Evolutionary conservation across 495 filamentous ascomycete species (phyloP), one percentile per base, ranked within the genome.

Genomic region (Hypoxylon perforatum): DNA sequence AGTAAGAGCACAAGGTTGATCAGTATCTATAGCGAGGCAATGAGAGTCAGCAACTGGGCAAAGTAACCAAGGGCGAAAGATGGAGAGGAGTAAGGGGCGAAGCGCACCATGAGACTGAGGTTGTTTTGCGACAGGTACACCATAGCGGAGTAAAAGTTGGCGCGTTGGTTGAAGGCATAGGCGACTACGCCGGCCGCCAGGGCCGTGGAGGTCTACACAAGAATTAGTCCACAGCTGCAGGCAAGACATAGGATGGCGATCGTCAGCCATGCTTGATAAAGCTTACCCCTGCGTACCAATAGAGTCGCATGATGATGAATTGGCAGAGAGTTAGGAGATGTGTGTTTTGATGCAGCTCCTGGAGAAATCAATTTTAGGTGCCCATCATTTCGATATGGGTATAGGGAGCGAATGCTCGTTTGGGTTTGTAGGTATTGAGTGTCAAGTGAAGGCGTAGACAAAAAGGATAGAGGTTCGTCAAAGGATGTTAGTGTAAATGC

Each of bases 141-240:
- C 76, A 92, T 93, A 52, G 94, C 93, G 14, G 94, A 91, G 77
- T 99, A 99, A 86, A 98, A 98, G 74, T 99, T 99, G 54, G 95
- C 86, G 65, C 95, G 87, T 77, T 98, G 91, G 73, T 95, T 92
- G 77, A 97, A 92, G 44, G 95, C 96, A 71, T 92, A 93, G 48
- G 96, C 77, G 58, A 98, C 82, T 38, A 95, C 93, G 67, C 88
- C 88, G 39, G 87, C 88, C 71, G 93, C 94, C 73, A 94, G 86
- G 78, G 86, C 86, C 73, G 88, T 85, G 35, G 92, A 95, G 75
- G 84, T 83, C 91, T 92, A 53, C 35, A 21, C 25, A 57, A n/a
- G 41, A 21, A 39, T 73, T 64, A 71, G 69, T 60, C 46, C 36
- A 30, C 9, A 55, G 62, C 38, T 46, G 42, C 28, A 1, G 38